Evolutionary conservation across 164 flowering plant genomes (phyloP).

Genomic region (Nelumbo lutea): DNA sequence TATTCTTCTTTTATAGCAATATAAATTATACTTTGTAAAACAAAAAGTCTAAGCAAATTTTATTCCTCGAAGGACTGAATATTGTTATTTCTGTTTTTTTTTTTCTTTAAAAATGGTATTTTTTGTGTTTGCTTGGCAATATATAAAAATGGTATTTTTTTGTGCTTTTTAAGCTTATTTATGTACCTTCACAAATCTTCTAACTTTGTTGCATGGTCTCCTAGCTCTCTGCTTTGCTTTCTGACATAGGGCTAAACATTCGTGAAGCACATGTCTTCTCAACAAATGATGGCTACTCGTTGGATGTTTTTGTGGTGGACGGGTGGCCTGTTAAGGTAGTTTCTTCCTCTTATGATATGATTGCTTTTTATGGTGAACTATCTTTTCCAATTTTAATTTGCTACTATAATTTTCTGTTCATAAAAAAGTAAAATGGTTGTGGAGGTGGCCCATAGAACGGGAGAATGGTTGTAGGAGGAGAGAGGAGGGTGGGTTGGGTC

Average conservation of each 20-base stretch:
- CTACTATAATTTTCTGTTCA: background rate
- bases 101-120: too few species aligned
- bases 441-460: too few species aligned
- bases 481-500: too few species aligned
- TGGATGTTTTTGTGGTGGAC: constrained; percentile 98
- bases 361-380: background rate
- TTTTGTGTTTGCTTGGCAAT: too few species aligned
- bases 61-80: too few species aligned
- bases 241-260: constrained; percentile 91
- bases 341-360: background rate
- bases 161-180: background rate
- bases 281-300: constrained; percentile 88
- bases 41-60: too few species aligned
- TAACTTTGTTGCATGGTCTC: constrained; percentile 16
- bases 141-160: too few species aligned
- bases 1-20: too few species aligned
- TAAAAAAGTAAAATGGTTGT: background rate
- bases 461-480: too few species aligned
- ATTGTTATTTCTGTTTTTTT: too few species aligned
- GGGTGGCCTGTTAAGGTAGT: constrained; percentile 92
- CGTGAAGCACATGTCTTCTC: constrained; percentile 99
- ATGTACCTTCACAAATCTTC: constrained; percentile 9
- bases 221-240: constrained; percentile 92
- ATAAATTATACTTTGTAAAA: too few species aligned
- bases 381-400: background rate